Evolutionary conservation across 345 rosid species (phyloP).

Genomic region (Mallotus nudiflorus): DNA sequence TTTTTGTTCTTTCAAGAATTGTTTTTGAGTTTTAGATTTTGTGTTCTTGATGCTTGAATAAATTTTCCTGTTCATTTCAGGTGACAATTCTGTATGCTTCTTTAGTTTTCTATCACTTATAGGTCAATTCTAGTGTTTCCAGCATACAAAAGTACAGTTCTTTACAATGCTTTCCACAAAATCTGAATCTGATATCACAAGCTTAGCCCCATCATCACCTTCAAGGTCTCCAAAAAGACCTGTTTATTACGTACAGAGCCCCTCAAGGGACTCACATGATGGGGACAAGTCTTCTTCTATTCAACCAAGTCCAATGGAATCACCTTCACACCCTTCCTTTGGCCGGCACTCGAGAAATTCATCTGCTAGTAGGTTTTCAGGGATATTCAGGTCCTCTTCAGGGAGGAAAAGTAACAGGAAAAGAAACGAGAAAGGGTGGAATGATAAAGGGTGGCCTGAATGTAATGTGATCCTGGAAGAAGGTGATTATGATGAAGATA

Average conservation of each 20-base stretch:
- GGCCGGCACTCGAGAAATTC: conserved; percentile 91
- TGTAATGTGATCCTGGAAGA: conserved; percentile 71
- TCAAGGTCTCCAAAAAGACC: conserved; percentile 78
- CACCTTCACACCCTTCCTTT: conserved; percentile 76
- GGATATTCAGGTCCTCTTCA: conserved; percentile 72
- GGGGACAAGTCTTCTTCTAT: conserved; percentile 75
- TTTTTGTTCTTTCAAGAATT: conserved; percentile 5
- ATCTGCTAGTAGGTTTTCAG: conserved; percentile 78
- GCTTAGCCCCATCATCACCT: conserved; percentile 76
- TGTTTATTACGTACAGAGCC: conserved; percentile 76
- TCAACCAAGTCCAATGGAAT: conserved; percentile 80
- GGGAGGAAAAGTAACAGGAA: conserved; percentile 56
- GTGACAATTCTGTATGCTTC: background rate
- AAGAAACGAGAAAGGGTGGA: conserved; percentile 39
- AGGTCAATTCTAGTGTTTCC: background rate
- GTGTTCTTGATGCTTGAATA: background rate
- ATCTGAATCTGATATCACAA: conserved; percentile 74
- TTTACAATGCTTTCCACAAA: conserved; percentile 55
- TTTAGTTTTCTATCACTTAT: background rate
- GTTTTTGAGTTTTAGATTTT: background rate
- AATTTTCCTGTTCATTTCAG: background rate
- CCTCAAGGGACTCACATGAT: conserved; percentile 89
- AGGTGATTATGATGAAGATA: conserved; percentile 66
- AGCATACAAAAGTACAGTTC: background rate
- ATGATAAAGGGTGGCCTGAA: conserved; percentile 83